A percentile compares a stretch with the other conserved stretches of the same genome.
These are phyloP conservation scores for Trichoderma simmonsii DNA, from an alignment of 2,329 filamentous ascomycete genomes.

Conservation along the genomic window DNA sequence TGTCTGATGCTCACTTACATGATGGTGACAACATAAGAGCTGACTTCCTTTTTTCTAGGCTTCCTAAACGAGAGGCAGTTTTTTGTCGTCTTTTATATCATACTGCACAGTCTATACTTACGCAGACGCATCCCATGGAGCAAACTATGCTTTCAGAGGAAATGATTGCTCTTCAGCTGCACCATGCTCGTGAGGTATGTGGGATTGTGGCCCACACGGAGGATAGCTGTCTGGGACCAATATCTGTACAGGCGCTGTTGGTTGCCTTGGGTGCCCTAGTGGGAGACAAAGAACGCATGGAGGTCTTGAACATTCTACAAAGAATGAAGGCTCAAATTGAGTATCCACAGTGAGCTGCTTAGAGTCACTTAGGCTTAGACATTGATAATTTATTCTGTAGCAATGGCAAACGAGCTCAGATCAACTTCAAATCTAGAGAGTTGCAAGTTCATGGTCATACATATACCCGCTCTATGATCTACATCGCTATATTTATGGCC, in stretches of 20 bases:
- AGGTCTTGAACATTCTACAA: slow-evolving; percentile 80
- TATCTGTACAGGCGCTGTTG: slow-evolving; percentile 75
- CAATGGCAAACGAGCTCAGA: background rate
- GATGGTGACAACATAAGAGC: background rate
- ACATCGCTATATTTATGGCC: background rate
- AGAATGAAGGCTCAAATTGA: slow-evolving; percentile 73
- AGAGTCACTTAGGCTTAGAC: slow-evolving; percentile 32
- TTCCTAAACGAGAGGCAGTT: slow-evolving; percentile 77
- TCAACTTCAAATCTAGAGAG: background rate
- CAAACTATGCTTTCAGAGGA: slow-evolving; percentile 57
- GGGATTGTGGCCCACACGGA: slow-evolving; percentile 85
- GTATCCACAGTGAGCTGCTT: slow-evolving; percentile 72
- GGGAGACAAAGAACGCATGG: slow-evolving; percentile 69
- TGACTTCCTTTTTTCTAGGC: slow-evolving; percentile 44
- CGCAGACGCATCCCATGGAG: slow-evolving; percentile 72
- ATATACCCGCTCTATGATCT: background rate
- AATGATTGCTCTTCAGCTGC: slow-evolving; percentile 66
- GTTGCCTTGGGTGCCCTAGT: slow-evolving; percentile 73
- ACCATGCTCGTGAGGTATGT: slow-evolving; percentile 80
- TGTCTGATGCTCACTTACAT: slow-evolving; percentile 27
- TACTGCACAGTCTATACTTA: slow-evolving; percentile 75
- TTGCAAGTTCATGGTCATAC: background rate
- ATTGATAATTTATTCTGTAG: background rate
- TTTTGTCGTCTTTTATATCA: slow-evolving; percentile 87
- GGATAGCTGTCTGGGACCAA: slow-evolving; percentile 72